phyloP scores from a whole-genome alignment of 768 basidiomycete species.

The Mycena vulgaris region DNA sequence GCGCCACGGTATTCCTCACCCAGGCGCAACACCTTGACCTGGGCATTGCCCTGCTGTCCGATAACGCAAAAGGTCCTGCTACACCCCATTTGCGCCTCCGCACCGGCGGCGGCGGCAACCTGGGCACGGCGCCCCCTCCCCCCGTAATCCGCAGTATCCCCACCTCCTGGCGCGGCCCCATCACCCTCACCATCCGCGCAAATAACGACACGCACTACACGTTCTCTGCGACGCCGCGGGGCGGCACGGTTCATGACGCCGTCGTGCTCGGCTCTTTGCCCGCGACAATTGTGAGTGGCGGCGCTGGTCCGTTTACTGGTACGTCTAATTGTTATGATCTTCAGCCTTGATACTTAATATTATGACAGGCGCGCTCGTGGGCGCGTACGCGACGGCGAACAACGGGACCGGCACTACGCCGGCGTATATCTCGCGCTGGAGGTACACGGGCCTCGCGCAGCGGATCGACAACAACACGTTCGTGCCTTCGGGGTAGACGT shows the following conservation, averaged over 20 bases:
- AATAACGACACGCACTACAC: slow-evolving; percentile 32
- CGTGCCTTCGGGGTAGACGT: too few species aligned
- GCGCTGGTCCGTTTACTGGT: slow-evolving; percentile 33
- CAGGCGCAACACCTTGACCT: slow-evolving; percentile 32
- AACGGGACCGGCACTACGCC: slow-evolving; percentile 32
- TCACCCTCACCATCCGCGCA: slow-evolving; percentile 31
- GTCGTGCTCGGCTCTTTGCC: slow-evolving; percentile 32
- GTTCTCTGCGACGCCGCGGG: slow-evolving; percentile 24
- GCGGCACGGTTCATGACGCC: slow-evolving; percentile 7
- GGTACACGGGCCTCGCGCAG: slow-evolving; percentile 34
- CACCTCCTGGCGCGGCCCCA: slow-evolving; percentile 21
- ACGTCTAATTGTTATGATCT: neutral
- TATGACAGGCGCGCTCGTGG: slow-evolving; percentile 24
- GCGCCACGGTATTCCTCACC: slow-evolving; percentile 40
- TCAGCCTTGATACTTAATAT: slow-evolving; percentile 9
- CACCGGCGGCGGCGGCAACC: slow-evolving; percentile 27
- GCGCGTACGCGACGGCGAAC: slow-evolving; percentile 34
- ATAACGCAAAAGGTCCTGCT: slow-evolving; percentile 1
- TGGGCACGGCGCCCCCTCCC: slow-evolving; percentile 14
- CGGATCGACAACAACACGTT: slow-evolving; percentile 31
- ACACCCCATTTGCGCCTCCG: slow-evolving; percentile 30
- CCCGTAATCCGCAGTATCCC: slow-evolving; percentile 29
- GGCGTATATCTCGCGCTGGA: slow-evolving; percentile 34
- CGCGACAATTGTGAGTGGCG: slow-evolving; percentile 33
- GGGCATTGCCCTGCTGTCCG: slow-evolving; percentile 24